Conservation (phyloP, 2,329 filamentous ascomycete genomes). For the Colletotrichum endophyticum region DNA sequence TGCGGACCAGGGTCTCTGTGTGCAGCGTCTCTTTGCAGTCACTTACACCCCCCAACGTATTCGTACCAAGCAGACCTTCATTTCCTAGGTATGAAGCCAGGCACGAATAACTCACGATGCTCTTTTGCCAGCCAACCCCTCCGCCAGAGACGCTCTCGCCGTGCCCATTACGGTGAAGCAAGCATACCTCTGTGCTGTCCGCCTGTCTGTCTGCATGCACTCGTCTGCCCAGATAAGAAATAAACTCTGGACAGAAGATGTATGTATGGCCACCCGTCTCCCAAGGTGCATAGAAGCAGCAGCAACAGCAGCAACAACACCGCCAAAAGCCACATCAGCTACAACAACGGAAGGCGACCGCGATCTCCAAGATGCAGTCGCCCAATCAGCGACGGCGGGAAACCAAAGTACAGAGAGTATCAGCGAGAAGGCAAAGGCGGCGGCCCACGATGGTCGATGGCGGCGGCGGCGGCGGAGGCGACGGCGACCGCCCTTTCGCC, state of each 20-base stretch:
- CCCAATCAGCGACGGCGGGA: background rate
- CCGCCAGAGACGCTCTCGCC: background rate
- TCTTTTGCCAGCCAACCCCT: background rate
- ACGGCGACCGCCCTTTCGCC: constrained; percentile 18
- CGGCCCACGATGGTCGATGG: background rate
- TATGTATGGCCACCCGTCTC: background rate
- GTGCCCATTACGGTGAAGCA: background rate
- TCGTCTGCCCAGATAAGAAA: background rate
- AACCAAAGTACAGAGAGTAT: background rate
- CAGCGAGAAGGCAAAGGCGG: background rate
- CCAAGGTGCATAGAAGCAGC: background rate
- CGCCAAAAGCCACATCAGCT: background rate
- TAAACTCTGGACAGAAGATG: background rate
- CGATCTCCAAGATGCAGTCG: background rate
- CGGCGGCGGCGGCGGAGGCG: constrained; percentile 4
- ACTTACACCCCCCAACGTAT: background rate
- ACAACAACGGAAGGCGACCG: background rate
- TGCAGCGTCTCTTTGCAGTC: background rate
- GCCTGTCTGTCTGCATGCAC: background rate
- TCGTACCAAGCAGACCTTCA: background rate
- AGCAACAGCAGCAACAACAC: background rate
- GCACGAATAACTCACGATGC: background rate
- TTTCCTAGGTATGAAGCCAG: background rate
- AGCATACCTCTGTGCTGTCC: background rate
- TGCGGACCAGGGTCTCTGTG: background rate